Evolutionary conservation across 176 grass and related monocot genomes (phyloP).

Genomic region (Otatea glauca): DNA sequence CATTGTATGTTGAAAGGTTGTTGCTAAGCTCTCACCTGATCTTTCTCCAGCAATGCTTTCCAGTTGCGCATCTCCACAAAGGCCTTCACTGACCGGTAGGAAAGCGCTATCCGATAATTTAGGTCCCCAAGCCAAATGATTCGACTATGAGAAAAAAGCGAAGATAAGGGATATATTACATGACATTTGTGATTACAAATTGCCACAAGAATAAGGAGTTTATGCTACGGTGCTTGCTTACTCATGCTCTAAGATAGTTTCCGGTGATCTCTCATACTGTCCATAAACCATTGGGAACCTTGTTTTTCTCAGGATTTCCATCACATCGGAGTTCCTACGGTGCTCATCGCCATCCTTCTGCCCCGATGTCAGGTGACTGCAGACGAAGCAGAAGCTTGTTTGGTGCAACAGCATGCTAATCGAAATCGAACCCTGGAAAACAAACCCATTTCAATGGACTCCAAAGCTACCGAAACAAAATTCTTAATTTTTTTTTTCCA

Average conservation of each 20-base stretch:
- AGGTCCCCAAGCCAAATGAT: conserved; percentile 90
- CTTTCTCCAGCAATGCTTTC: conserved; percentile 94
- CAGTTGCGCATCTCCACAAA: conserved; percentile 94
- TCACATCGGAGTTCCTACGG: conserved; percentile 79
- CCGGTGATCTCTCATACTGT: conserved; percentile 71
- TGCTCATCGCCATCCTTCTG: conserved; percentile 89
- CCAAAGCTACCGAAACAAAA: neutral
- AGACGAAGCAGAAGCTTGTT: conserved; percentile 98
- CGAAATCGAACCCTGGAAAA: conserved; percentile 82
- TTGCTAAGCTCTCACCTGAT: conserved; percentile 60
- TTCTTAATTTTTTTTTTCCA: neutral
- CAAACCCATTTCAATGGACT: neutral
- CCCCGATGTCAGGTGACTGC: conserved; percentile 89
- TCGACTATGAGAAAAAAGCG: conserved; percentile 48
- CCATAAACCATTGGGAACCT: conserved; percentile 74
- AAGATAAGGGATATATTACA: neutral
- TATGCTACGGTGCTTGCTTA: conserved; percentile 41
- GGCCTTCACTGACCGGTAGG: conserved; percentile 82
- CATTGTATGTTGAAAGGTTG: conserved; percentile 5
- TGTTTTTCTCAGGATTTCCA: conserved; percentile 85
- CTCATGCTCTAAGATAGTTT: conserved; percentile 86
- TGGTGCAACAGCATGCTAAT: conserved; percentile 94
- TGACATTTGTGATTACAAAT: neutral
- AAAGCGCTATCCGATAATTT: conserved; percentile 87
- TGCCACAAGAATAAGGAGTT: neutral